Base-by-base conservation (phyloP, 805 yeast genomes). In the Suhomyces pyralidae region DNA sequence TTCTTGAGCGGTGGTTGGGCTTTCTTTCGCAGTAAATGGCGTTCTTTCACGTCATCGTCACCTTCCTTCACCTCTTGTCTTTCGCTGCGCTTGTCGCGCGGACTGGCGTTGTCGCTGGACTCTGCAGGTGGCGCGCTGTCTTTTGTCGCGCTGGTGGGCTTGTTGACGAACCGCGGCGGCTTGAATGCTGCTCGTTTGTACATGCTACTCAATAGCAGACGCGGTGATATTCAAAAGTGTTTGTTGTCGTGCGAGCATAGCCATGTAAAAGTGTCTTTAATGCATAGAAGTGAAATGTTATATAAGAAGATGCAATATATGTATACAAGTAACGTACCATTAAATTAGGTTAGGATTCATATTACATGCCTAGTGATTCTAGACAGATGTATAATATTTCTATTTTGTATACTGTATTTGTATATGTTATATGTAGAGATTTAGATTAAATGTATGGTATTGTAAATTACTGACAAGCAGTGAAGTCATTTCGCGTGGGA, bases 121-220 rank as follows among this genome's bases (percentile, higher is more conserved):
- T 28, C 5, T 3, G n/a, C 32, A 12, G 32, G n/a, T 10, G n/a
- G 32, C 32, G 32, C 32, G 12, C 17, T 32, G 36, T 14, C 36
- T n/a, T 32, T 32, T 32, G 36, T 32, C 36, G 36, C 36, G 36
- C 32, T 24, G 48, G 34, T 30, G 14, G 45, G 49, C 44, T 55
- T 30, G 8, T 38, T 50, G 8, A 54, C 55, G 48, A 61, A 59
- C 46, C 82, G 61, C 6, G 84, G 85, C 8, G 83, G 79, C 58
- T 74, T 81, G 67, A 81, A 81, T 1, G 84, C 84, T 44, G 80
- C 30, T 24, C 25, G 45, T 15, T 20, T 42, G 45, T 58, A 61
- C 67, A 63, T 63, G 28, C 48, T 8, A 8, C 6, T 26, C 19
- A 15, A 5, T 14, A 14, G n/a, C n/a, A n/a, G 7, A 32, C 36